Evolutionary conservation across 495 filamentous ascomycete genomes (phyloP), one percentile per base, ranked within the genome.

Genomic region (Penicilliopsis zonata): DNA sequence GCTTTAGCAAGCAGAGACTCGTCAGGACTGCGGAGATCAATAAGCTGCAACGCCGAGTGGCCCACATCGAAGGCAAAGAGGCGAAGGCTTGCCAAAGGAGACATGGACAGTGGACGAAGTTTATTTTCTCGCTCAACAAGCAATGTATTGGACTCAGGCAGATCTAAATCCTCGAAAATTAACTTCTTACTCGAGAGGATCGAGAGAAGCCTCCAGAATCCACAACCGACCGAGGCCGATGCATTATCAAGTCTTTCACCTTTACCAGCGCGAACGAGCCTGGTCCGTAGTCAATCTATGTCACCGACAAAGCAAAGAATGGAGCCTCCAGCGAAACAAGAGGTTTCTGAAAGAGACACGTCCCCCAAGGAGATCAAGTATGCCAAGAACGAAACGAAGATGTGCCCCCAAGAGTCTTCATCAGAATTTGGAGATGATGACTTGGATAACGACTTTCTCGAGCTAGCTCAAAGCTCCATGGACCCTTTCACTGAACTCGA

Each of bases 41-140:
- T 74, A 15, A 92, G 86, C 52, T 92, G 75, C 47, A 84, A 81
- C 24, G 74, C 54, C 29, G 67, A 67, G 45, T 74, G 64, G 64
- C 72, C 65, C 20, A 63, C 53, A 28, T 69, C 63, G 6, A 63
- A 69, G 17, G 50, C 67, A 16, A 84, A 86, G 40, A 57, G 62
- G 33, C 47, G 65, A 39, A 62, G 50, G 26, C 31, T 63, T 16
- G 46, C 52, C 18, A 34, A 40, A 24, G 52, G 44, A 41, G 53
- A 47, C 31, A 38, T 39, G 13, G 45, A 40, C 27, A 52, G 47
- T 22, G 52, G 44, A 27, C 63, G 43, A 36, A 61, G 53, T 3
- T 57, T 57, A 9, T 67, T 59, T 44, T 58, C 50, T 58, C 70
- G 37, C 43, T 66, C 48, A 50, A 66, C 15, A 55, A 80, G 52